Conservation (phyloP, 805 yeast species). For the Pichia ethanolica region DNA sequence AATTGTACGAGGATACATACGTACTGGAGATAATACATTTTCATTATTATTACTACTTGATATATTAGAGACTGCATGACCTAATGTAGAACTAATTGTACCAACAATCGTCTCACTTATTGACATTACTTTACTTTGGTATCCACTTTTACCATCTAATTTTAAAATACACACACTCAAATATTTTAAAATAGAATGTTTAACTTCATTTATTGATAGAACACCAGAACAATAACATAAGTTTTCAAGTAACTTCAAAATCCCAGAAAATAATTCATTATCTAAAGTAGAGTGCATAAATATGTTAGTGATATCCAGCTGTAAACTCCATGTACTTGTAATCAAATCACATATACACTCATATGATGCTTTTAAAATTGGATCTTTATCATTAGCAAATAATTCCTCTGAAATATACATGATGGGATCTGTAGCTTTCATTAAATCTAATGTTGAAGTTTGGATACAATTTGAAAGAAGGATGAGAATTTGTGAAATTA, state of each 20-base stretch:
- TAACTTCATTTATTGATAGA: constrained; percentile 44
- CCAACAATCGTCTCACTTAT: constrained; percentile 47
- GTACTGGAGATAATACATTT: neutral
- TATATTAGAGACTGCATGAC: constrained; percentile 29
- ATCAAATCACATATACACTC: constrained; percentile 23
- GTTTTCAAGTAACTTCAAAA: constrained; percentile 70
- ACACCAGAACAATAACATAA: constrained; percentile 79
- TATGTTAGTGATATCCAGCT: constrained; percentile 39
- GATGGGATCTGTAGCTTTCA: constrained; percentile 6
- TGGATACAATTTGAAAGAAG: constrained; percentile 65
- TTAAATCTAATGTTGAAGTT: constrained; percentile 36
- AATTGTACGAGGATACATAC: constrained; percentile 36
- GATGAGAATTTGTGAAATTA: constrained; percentile 48
- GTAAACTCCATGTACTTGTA: constrained; percentile 29
- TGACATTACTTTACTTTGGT: constrained; percentile 32
- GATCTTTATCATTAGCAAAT: constrained; percentile 12
- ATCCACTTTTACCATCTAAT: constrained; percentile 27
- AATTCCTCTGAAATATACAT: constrained; percentile 1
- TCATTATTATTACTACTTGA: constrained; percentile 7
- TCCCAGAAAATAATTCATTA: constrained; percentile 55
- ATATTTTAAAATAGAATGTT: constrained; percentile 51
- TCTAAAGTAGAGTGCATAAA: constrained; percentile 65
- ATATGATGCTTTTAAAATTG: constrained; percentile 9
- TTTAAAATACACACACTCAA: constrained; percentile 40
- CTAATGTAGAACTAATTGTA: constrained; percentile 38